phyloP scores from a whole-genome alignment of 768 basidiomycete species.

The Suillus subaureus region DNA sequence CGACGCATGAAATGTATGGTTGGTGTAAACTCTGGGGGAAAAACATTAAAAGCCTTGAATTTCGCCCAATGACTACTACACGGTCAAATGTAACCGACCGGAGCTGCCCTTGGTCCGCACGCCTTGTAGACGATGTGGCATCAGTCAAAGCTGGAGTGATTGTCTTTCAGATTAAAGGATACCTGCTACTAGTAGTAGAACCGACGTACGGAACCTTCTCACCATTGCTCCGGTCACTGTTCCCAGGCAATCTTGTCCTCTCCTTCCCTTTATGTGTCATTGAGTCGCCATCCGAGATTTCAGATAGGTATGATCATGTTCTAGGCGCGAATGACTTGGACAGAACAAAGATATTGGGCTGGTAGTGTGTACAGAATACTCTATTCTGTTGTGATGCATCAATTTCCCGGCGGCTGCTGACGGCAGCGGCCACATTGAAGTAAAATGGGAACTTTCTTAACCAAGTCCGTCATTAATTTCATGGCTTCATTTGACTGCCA shows the following conservation, averaged over 20 bases:
- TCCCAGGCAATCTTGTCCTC: not conserved
- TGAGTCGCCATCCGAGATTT: not conserved
- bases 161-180: not conserved
- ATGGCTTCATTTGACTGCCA: not conserved
- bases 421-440: constrained; percentile 6
- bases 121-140: not conserved
- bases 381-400: not conserved
- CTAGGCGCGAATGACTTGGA: not conserved
- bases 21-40: not conserved
- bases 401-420: constrained; percentile 5
- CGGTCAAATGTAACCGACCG: too few species aligned
- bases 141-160: not conserved
- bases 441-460: constrained; percentile 4
- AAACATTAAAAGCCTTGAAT: not conserved
- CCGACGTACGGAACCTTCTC: not conserved
- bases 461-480: constrained; percentile 3
- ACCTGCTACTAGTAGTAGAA: not conserved
- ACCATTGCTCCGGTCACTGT: not conserved
- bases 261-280: not conserved
- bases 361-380: not conserved
- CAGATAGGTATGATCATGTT: not conserved
- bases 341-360: not conserved
- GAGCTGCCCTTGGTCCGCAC: not conserved
- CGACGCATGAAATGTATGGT: not conserved
- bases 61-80: not conserved